A percentile compares a stretch with the other conserved stretches of the same genome.
Conservation (phyloP, 305 asterid genomes). For the Solanum hybrid region DNA sequence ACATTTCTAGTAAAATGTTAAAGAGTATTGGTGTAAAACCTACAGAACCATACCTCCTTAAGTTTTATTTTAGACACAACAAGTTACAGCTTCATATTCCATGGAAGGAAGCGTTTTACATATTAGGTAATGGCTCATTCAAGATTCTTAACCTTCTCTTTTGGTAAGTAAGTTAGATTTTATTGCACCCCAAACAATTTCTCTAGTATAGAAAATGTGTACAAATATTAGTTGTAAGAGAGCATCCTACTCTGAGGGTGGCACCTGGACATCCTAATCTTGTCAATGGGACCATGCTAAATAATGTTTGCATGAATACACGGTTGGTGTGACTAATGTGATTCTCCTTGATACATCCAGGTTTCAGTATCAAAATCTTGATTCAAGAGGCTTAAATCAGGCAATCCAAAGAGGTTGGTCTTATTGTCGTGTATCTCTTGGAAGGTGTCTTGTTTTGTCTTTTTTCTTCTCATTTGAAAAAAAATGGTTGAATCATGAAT, state of each 20-base stretch:
- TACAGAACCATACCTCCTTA: not conserved
- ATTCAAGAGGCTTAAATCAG: slow-evolving; percentile 15
- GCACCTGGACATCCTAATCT: not conserved
- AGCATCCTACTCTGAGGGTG: not conserved
- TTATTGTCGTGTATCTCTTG: not conserved
- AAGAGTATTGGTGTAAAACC: not conserved
- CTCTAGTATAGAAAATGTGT: not conserved
- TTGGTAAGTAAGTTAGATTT: not conserved
- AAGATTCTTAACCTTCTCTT: not conserved
- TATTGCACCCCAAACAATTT: not conserved
- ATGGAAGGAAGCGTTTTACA: not conserved
- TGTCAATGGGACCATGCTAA: not conserved
- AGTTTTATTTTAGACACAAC: not conserved
- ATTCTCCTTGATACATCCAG: slow-evolving; percentile 22
- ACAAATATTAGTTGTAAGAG: not conserved
- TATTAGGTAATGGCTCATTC: not conserved
- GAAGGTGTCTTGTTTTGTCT: not conserved
- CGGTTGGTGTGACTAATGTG: not conserved
- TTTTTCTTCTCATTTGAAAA: slow-evolving; percentile 1
- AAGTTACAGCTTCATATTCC: not conserved
- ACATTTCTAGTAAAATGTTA: not conserved
- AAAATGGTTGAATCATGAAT: not conserved
- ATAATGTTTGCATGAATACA: not conserved
- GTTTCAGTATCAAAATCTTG: slow-evolving; percentile 27
- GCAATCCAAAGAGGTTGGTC: slow-evolving; percentile 37